These are phyloP conservation scores for Gloeopeniophorella convolvens DNA, from an alignment of 768 basidiomycete species.

Conservation along the genomic window DNA sequence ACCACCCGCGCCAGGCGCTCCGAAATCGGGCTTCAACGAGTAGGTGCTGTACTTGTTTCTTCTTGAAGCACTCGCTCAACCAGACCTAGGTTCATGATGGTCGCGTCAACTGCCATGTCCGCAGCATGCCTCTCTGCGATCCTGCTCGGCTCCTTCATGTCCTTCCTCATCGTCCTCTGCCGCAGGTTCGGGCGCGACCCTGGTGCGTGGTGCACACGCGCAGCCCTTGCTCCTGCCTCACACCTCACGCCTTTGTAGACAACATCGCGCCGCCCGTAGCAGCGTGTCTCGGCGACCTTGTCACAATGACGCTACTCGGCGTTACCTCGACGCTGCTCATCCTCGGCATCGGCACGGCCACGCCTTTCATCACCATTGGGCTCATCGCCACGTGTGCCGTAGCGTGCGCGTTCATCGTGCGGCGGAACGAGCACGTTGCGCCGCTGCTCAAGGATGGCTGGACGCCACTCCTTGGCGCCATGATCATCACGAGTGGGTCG, in stretches of 20 bases:
- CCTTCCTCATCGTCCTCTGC: conserved; percentile 71
- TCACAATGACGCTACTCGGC: conserved; percentile 84
- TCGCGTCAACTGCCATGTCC: conserved; percentile 72
- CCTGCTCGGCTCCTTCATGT: conserved; percentile 91
- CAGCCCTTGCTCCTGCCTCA: neutral
- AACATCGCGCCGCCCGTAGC: conserved; percentile 96
- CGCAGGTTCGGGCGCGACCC: conserved; percentile 75
- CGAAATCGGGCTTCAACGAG: conserved; percentile 19
- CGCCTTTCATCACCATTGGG: conserved; percentile 50
- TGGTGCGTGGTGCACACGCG: no score
- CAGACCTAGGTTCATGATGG: conserved; percentile 58
- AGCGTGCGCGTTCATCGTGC: conserved; percentile 47
- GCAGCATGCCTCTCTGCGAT: conserved; percentile 72
- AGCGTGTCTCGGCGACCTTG: conserved; percentile 84
- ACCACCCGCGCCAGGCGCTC: neutral
- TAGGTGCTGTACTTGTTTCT: conserved; percentile 3
- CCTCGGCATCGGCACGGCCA: conserved; percentile 51
- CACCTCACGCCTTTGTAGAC: conserved; percentile 41
- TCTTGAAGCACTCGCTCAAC: neutral
- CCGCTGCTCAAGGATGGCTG: conserved; percentile 80
- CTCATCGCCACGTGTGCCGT: conserved; percentile 42
- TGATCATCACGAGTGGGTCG: conserved; percentile 80
- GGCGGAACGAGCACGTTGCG: conserved; percentile 61
- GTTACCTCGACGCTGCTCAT: conserved; percentile 66
- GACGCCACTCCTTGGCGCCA: conserved; percentile 85